These are phyloP conservation scores for Cladobotryum mycophilum DNA, from an alignment of 2,329 filamentous ascomycete genomes.

Conservation along the genomic window DNA sequence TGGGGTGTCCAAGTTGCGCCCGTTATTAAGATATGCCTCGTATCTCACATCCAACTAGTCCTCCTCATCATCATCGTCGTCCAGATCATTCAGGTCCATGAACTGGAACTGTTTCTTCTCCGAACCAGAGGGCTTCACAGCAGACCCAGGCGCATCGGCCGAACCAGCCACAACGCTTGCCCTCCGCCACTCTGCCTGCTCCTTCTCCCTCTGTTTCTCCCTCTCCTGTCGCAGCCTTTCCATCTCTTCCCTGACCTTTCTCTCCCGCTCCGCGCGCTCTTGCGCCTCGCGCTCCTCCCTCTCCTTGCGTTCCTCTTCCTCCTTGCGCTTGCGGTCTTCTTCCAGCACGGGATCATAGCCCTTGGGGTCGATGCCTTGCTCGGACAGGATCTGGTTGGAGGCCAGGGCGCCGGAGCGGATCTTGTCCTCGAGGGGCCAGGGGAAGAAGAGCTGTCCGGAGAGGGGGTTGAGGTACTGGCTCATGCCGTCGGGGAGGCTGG, in stretches of 20 bases:
- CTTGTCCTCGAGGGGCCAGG: constrained; percentile 68
- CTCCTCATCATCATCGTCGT: constrained; percentile 41
- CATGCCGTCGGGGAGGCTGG: constrained; percentile 43
- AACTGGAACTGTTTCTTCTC: constrained; percentile 53
- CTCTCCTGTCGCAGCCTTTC: constrained; percentile 35
- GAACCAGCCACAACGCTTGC: constrained; percentile 27
- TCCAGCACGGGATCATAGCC: constrained; percentile 53
- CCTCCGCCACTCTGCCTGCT: constrained; percentile 36
- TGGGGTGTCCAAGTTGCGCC: no score
- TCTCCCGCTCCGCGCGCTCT: constrained; percentile 42
- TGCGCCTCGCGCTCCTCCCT: constrained; percentile 41
- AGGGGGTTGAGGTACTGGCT: constrained; percentile 49
- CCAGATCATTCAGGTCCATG: constrained; percentile 46
- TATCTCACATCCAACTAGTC: constrained; percentile 16
- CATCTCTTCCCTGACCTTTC: constrained; percentile 32
- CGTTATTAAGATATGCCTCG: no score
- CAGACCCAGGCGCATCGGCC: constrained; percentile 18
- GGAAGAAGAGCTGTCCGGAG: constrained; percentile 57
- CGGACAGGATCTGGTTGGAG: constrained; percentile 53
- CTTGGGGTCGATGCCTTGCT: constrained; percentile 56
- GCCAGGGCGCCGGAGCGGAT: constrained; percentile 65
- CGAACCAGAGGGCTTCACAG: constrained; percentile 22
- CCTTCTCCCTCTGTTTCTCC: constrained; percentile 36
- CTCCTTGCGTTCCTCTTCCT: constrained; percentile 43
- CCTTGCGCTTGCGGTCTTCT: constrained; percentile 43